These are phyloP conservation scores for Erodium chrysanthum DNA, from an alignment of 441 rosid species.

Conservation along the genomic window DNA sequence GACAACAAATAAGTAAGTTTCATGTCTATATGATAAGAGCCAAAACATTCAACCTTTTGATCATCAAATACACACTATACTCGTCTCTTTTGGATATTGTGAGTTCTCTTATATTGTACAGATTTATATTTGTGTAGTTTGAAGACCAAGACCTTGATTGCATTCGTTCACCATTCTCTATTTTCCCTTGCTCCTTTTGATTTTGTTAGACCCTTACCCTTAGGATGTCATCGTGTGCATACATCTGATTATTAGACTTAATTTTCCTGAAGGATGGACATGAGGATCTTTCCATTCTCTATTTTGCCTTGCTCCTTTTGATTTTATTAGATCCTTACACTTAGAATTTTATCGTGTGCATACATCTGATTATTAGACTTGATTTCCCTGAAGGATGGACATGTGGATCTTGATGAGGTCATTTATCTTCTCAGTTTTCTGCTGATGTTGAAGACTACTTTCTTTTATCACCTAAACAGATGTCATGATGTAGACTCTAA, in stretches of 20 bases:
- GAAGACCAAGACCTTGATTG: background rate
- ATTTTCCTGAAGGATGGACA: background rate
- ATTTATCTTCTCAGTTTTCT: no score
- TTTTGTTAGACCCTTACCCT: background rate
- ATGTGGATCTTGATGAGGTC: no score
- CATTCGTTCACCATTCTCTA: background rate
- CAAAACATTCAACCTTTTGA: background rate
- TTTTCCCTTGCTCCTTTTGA: background rate
- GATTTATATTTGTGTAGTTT: background rate
- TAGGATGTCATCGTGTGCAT: background rate
- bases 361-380: slow-evolving; percentile 1
- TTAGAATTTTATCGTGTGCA: background rate
- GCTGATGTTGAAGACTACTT: no score
- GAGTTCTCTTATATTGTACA: background rate
- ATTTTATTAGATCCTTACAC: background rate
- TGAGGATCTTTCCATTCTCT: background rate
- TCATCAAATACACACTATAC: background rate
- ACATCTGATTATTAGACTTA: background rate
- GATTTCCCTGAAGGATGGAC: background rate
- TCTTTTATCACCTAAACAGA: background rate
- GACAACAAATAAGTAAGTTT: slow-evolving; percentile 33
- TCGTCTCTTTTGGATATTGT: background rate
- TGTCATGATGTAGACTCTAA: background rate
- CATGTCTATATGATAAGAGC: background rate
- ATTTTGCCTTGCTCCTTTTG: background rate